These are phyloP conservation scores for Penicillium frequentans DNA, from an alignment of 2,329 filamentous ascomycete genomes.

Conservation along the genomic window DNA sequence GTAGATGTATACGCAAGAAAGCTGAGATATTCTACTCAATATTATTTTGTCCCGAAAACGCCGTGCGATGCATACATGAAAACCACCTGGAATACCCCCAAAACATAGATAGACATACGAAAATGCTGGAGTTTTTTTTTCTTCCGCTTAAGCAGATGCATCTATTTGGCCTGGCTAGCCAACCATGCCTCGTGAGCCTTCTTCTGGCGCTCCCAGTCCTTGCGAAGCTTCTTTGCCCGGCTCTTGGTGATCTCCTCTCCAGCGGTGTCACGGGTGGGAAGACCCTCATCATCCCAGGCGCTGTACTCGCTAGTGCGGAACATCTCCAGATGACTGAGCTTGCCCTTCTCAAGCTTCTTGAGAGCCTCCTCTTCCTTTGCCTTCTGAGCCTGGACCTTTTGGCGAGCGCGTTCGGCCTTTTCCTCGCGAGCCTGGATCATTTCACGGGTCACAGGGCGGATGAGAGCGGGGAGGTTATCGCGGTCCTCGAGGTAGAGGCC, in stretches of 20 bases:
- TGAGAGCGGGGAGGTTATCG: constrained; percentile 66
- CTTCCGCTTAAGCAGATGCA: background rate
- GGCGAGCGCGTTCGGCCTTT: constrained; percentile 50
- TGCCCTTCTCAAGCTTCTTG: constrained; percentile 56
- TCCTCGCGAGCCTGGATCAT: constrained; percentile 57
- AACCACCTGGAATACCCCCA: background rate
- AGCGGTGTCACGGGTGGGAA: constrained; percentile 74
- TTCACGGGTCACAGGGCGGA: constrained; percentile 64
- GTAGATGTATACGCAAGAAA: background rate
- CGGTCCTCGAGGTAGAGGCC: constrained; percentile 89
- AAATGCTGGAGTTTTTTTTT: background rate
- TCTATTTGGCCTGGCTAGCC: constrained; percentile 23
- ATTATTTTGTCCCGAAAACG: constrained; percentile 12
- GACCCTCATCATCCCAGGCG: constrained; percentile 78
- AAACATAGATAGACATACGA: background rate
- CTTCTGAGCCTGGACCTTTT: constrained; percentile 55
- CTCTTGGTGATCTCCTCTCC: constrained; percentile 81
- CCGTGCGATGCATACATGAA: constrained; percentile 20
- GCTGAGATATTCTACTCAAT: background rate
- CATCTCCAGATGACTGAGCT: constrained; percentile 59
- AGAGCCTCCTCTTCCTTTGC: constrained; percentile 55
- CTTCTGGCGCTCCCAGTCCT: constrained; percentile 89
- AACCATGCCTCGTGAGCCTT: constrained; percentile 51
- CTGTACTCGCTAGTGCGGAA: constrained; percentile 63
- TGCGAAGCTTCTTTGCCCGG: constrained; percentile 76